These are phyloP conservation scores for Lecanosticta acicola DNA, from an alignment of 2,329 filamentous ascomycete genomes.

Conservation along the genomic window DNA sequence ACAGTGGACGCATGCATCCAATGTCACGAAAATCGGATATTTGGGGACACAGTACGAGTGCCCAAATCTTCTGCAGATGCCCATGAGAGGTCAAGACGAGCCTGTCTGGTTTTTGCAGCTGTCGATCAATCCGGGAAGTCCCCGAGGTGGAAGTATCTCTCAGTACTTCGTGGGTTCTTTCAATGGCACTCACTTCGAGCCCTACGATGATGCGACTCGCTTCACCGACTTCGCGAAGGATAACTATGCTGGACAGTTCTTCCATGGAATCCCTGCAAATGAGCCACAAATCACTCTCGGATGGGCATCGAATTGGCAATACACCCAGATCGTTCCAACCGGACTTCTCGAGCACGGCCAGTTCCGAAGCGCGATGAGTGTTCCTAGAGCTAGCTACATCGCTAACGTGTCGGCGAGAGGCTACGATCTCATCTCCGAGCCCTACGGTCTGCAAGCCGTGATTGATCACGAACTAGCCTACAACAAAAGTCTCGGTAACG, in stretches of 20 bases:
- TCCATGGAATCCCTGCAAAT: constrained; percentile 41
- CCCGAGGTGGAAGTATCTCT: constrained; percentile 50
- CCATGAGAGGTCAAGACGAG: constrained; percentile 41
- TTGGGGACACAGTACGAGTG: constrained; percentile 58
- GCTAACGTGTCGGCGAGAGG: constrained; percentile 48
- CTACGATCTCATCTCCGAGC: constrained; percentile 47
- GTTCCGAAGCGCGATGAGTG: constrained; percentile 49
- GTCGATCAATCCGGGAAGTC: constrained; percentile 54
- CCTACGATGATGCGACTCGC: constrained; percentile 37
- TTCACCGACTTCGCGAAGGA: constrained; percentile 37
- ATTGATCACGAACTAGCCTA: constrained; percentile 43
- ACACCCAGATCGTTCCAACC: constrained; percentile 49
- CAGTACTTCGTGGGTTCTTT: constrained; percentile 56
- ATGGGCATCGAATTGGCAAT: constrained; percentile 59
- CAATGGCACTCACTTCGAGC: constrained; percentile 58
- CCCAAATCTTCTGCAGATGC: constrained; percentile 56
- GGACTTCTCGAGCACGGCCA: constrained; percentile 42
- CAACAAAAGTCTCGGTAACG: constrained; percentile 45
- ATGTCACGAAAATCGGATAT: constrained; percentile 51
- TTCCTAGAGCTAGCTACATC: constrained; percentile 50
- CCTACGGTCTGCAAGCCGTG: constrained; percentile 47
- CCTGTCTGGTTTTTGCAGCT: constrained; percentile 45
- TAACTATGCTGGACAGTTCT: constrained; percentile 55
- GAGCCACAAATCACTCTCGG: constrained; percentile 45
- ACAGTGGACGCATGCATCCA: constrained; percentile 54